These are phyloP conservation scores for Ceratobasidium sp. DNA, from an alignment of 1,284 basidiomycete genomes.

Conservation along the genomic window DNA sequence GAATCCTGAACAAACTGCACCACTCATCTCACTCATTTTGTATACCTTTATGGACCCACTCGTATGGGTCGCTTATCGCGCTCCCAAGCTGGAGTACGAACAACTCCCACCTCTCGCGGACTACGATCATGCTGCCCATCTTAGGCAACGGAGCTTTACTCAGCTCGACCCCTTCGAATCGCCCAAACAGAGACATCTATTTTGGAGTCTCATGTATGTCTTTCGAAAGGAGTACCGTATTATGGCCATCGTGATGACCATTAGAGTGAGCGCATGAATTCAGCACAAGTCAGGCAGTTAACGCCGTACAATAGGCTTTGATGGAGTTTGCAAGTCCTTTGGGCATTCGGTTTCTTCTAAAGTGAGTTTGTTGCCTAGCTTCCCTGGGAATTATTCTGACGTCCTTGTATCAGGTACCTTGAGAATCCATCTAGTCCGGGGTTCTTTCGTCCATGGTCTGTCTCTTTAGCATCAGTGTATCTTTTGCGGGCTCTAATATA, in stretches of 20 bases:
- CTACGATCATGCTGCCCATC: constrained; percentile 43
- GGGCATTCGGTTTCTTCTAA: constrained; percentile 43
- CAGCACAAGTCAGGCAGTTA: not conserved
- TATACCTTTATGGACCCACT: constrained; percentile 52
- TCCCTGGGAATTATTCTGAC: not conserved
- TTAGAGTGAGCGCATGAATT: constrained; percentile 1
- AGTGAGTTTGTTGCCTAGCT: not conserved
- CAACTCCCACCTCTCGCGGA: constrained; percentile 44
- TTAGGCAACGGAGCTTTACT: constrained; percentile 24
- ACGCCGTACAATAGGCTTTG: constrained; percentile 24
- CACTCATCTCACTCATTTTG: constrained; percentile 49
- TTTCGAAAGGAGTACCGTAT: constrained; percentile 42
- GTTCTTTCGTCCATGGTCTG: constrained; percentile 43
- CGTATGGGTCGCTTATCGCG: constrained; percentile 47
- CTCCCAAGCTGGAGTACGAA: constrained; percentile 44
- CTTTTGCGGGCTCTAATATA: not conserved
- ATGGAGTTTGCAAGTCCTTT: constrained; percentile 43
- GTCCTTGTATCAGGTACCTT: constrained; percentile 32
- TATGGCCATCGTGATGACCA: constrained; percentile 4
- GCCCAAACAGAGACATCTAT: constrained; percentile 38
- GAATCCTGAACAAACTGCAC: constrained; percentile 54
- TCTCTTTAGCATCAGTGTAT: not conserved
- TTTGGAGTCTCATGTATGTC: constrained; percentile 44
- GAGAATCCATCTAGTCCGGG: constrained; percentile 33
- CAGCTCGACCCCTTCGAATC: constrained; percentile 42